A percentile compares a stretch with the other conserved stretches of the same genome.
phyloP scores from a whole-genome alignment of 225 moss, liverwort and hornwort species.

The Thuidium tamariscinum region DNA sequence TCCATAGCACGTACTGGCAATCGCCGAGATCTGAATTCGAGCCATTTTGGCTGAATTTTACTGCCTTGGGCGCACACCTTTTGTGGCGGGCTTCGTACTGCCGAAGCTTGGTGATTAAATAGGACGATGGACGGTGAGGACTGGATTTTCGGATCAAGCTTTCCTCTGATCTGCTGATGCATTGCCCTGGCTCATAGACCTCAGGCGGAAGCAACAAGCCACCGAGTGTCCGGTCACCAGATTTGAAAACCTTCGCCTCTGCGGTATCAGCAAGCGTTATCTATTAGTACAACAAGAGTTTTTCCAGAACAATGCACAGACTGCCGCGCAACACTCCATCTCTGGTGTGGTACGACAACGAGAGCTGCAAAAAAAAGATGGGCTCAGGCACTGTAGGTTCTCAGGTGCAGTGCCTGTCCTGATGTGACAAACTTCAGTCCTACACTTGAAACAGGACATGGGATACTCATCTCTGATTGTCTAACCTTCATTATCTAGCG shows the following conservation, averaged over 20 bases:
- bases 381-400: neutral
- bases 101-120: slow-evolving; percentile 32
- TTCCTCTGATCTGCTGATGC: slow-evolving; percentile 28
- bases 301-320: neutral
- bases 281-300: neutral
- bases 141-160: slow-evolving; percentile 18
- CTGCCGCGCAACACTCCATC: neutral
- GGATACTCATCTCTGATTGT: neutral
- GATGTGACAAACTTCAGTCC: neutral
- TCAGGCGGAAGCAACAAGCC: slow-evolving; percentile 19
- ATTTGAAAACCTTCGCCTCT: neutral
- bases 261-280: neutral
- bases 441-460: neutral
- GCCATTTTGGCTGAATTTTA: slow-evolving; percentile 3
- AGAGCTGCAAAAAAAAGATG: neutral
- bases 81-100: slow-evolving; percentile 21
- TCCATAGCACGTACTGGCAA: slow-evolving; percentile 36
- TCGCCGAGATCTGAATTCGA: slow-evolving; percentile 17
- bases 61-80: slow-evolving; percentile 15
- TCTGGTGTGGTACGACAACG: neutral
- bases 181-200: slow-evolving; percentile 1
- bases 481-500: neutral
- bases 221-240: slow-evolving; percentile 11
- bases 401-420: neutral
- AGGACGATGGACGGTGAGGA: slow-evolving; percentile 3